These are phyloP conservation scores for Mortierella sp. DNA, from an alignment of 371 early-diverging fungal genomes.

Conservation along the genomic window DNA sequence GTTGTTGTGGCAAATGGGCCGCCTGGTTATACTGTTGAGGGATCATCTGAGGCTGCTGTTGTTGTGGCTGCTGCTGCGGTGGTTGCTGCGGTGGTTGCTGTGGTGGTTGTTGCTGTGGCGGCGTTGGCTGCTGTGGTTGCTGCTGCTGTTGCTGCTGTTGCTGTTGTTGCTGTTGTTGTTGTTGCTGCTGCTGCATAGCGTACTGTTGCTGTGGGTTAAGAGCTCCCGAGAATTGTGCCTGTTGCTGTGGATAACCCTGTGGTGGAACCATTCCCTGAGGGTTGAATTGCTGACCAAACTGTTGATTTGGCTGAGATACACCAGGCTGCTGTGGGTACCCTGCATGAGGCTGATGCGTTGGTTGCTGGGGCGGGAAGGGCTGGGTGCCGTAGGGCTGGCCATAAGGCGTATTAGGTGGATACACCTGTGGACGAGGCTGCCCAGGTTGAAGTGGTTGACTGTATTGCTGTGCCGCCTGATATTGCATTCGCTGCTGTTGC, in stretches of 20 bases:
- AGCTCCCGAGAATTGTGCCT: not conserved
- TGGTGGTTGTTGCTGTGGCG: slow-evolving; percentile 2
- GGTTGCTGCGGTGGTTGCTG: slow-evolving; percentile 5
- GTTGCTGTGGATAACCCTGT: not conserved
- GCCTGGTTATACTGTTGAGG: not conserved
- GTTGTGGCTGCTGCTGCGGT: not conserved
- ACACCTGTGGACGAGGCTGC: slow-evolving; percentile 21
- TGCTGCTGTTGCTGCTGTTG: slow-evolving; percentile 8
- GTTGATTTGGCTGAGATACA: slow-evolving; percentile 11
- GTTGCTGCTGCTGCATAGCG: slow-evolving; percentile 3
- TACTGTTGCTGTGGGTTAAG: slow-evolving; percentile 2
- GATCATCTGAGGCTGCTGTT: slow-evolving; percentile 4
- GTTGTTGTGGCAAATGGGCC: slow-evolving; percentile 2
- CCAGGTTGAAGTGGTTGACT: slow-evolving; percentile 18
- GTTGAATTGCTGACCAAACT: slow-evolving; percentile 17
- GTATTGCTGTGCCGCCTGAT: slow-evolving; percentile 21
- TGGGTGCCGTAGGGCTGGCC: slow-evolving; percentile 20
- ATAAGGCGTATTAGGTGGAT: slow-evolving; percentile 17
- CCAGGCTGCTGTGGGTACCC: slow-evolving; percentile 12
- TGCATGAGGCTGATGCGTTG: slow-evolving; percentile 10
- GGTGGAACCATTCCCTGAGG: slow-evolving; percentile 9
- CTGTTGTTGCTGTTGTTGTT: slow-evolving; percentile 2
- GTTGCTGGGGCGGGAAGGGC: slow-evolving; percentile 1
- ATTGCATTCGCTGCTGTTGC: slow-evolving; percentile 29
- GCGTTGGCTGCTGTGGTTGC: not conserved